Evolutionary conservation across 352 stramenopile species (phyloP).

Genomic region (Globisporangium paddicum): DNA sequence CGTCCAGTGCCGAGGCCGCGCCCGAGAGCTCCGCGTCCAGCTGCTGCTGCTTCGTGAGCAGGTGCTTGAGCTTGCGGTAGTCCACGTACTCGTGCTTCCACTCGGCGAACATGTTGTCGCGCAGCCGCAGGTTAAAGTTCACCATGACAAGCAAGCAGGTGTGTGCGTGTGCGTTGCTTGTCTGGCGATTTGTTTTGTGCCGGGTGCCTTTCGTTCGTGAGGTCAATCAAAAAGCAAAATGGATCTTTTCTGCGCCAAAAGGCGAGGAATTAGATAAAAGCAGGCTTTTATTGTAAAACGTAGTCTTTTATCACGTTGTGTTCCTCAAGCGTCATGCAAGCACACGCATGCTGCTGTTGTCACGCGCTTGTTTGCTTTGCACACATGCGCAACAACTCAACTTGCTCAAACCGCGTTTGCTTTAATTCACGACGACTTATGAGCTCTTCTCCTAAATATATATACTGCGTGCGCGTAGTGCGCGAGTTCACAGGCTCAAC

Average conservation of each 20-base stretch:
- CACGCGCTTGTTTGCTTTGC: not conserved
- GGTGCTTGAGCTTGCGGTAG: conserved; percentile 85
- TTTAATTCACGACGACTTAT: not conserved
- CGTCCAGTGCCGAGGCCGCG: conserved; percentile 5
- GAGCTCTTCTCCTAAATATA: not conserved
- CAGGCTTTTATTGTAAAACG: not conserved
- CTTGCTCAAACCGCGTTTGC: not conserved
- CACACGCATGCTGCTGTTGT: not conserved
- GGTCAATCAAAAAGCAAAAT: not conserved
- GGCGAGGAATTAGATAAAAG: not conserved
- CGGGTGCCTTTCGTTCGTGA: conserved; percentile 1
- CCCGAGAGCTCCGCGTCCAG: conserved; percentile 26
- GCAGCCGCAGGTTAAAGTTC: conserved; percentile 69
- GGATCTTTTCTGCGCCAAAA: conserved; percentile 5
- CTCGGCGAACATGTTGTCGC: conserved; percentile 83
- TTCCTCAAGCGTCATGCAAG: not conserved
- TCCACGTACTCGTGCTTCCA: conserved; percentile 88
- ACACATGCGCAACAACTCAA: not conserved
- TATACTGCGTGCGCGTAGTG: not conserved
- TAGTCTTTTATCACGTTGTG: not conserved
- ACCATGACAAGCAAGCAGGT: conserved; percentile 38
- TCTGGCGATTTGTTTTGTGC: not conserved
- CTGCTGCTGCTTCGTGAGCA: conserved; percentile 64
- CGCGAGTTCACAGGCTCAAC: not conserved
- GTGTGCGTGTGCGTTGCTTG: not conserved